These are phyloP conservation scores for Theileria equi DNA, from an alignment of 169 alveolate species.

Conservation along the genomic window DNA sequence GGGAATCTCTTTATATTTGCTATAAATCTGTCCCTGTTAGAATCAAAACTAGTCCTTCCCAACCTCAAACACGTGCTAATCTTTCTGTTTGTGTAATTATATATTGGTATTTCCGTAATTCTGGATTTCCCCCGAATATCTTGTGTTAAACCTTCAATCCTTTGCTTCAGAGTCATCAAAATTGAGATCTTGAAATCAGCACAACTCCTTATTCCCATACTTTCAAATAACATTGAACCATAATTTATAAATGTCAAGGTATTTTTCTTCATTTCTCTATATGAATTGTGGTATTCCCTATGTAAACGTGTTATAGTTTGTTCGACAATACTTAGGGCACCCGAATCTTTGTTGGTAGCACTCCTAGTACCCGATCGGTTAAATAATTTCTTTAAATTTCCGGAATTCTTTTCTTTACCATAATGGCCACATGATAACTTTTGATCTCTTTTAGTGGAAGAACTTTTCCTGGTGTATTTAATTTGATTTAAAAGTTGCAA, in stretches of 20 bases:
- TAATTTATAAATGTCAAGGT: slow-evolving; percentile 15
- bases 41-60: slow-evolving; percentile 18
- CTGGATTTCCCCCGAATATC: slow-evolving; percentile 27
- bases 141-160: slow-evolving; percentile 26
- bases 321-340: slow-evolving; percentile 1
- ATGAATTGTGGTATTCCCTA: slow-evolving; percentile 38
- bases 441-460: not conserved
- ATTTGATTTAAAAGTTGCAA: slow-evolving; percentile 12
- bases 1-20: not conserved
- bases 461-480: slow-evolving; percentile 26
- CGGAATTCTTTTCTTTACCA: not conserved
- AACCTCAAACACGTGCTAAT: slow-evolving; percentile 33
- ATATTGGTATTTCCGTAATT: slow-evolving; percentile 34
- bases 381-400: not conserved
- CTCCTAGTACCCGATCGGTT: not conserved
- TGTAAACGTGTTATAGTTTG: slow-evolving; percentile 25
- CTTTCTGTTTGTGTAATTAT: slow-evolving; percentile 30
- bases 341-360: slow-evolving; percentile 6
- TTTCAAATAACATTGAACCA: slow-evolving; percentile 4
- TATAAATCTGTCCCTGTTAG: not conserved
- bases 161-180: slow-evolving; percentile 51
- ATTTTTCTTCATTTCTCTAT: slow-evolving; percentile 23
- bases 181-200: slow-evolving; percentile 47
- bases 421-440: too few species aligned
- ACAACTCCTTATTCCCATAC: slow-evolving; percentile 37